These are phyloP conservation scores for Pulveroboletus sp. DNA, from an alignment of 1,284 basidiomycete species.

Conservation along the genomic window DNA sequence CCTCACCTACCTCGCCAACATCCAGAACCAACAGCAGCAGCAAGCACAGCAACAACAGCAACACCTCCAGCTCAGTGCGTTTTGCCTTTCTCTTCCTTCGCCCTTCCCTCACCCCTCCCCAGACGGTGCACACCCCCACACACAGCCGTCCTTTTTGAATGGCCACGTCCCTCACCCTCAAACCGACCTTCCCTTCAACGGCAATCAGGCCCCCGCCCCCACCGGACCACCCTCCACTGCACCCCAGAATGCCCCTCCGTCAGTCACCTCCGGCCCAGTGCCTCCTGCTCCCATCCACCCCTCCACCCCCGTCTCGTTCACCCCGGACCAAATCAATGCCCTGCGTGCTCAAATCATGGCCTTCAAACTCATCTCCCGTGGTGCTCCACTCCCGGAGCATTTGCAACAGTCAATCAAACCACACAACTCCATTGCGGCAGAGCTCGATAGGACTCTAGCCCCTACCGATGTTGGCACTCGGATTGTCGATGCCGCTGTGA, in stretches of 20 bases:
- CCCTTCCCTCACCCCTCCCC: conserved; percentile 10
- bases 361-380: conserved; percentile 80
- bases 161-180: conserved; percentile 21
- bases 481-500: conserved; percentile 76
- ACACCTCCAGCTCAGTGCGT: conserved; percentile 32
- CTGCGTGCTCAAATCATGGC: conserved; percentile 89
- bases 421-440: conserved; percentile 52
- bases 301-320: conserved; percentile 75
- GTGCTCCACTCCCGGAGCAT: conserved; percentile 76
- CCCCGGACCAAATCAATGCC: conserved; percentile 78
- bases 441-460: conserved; percentile 62
- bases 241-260: conserved; percentile 15
- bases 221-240: conserved; percentile 4
- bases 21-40: conserved; percentile 32
- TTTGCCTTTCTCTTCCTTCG: neutral
- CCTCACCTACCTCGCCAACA: conserved; percentile 22
- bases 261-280: conserved; percentile 29
- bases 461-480: conserved; percentile 56
- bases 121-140: conserved; percentile 26
- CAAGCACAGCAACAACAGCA: conserved; percentile 28
- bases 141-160: conserved; percentile 22
- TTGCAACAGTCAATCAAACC: conserved; percentile 77
- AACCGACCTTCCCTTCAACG: conserved; percentile 21
- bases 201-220: conserved; percentile 5
- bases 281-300: conserved; percentile 28